Evolutionary conservation across 805 yeast species (phyloP), one percentile per base, ranked within the genome.

Genomic region (Lipomyces sp.): DNA sequence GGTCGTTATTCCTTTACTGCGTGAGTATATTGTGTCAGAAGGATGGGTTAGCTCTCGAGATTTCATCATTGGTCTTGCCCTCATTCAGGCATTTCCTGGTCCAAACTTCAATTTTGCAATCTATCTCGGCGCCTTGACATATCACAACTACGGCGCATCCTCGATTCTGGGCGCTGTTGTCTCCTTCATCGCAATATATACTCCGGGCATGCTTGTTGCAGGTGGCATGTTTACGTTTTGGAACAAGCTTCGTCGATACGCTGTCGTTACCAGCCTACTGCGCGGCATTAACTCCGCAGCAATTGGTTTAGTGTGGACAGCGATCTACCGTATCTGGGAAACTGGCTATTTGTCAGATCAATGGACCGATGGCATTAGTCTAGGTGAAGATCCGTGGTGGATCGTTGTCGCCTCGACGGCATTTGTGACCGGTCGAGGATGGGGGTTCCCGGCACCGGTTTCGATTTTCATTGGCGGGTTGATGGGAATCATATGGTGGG

Each of bases 211-310:
- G 67, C 65, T 63, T 13, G 61, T 65, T 15, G 70, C 70, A 13
- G 66, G 70, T 2, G 70, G 69, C 42, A 67, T 67, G 68, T 67
- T 67, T 33, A 65, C 70, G 8, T 67, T 67, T 33, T 67, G 70
- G 70, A 48, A 67, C 55, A 67, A 67, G 45, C 66, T 64, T 2
- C 70, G 70, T 11, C 51, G 59, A 53, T 64, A 51, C 55, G 34
- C 61, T 2, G 35, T 60, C 30, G 55, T 68, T 24, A 51, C 60
- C n/a, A 48, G 60, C 24, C 37, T 68, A 24, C 61, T 68, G 3
- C 69, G 71, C 33, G 70, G 71, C 8, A 51, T 68, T 29, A 68
- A 56, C 39, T 57, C 71, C n/a, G 55, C 71, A 2, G 71, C 71
- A 4, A 59, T 58, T 4, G 71, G 71, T 10, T 57, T 68, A 13